Conservation (phyloP, 2,329 filamentous ascomycete species). For the Fusarium floridanum region DNA sequence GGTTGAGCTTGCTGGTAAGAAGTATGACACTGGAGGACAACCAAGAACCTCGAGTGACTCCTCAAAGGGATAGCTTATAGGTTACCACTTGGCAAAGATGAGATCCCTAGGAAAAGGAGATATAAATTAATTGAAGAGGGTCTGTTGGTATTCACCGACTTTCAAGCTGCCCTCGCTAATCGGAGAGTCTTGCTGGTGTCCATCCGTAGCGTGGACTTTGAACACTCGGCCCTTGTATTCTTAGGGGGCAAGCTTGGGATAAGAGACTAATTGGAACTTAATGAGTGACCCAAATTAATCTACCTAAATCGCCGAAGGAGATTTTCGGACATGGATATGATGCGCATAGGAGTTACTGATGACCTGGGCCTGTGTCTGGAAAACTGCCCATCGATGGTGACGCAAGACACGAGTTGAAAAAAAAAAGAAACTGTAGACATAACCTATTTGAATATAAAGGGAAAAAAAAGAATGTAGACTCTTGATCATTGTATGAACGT, state of each 20-base stretch:
- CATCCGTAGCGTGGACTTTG: not conserved
- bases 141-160: not conserved
- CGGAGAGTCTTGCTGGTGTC: not conserved
- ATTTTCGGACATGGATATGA: no score
- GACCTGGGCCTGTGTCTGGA: no score
- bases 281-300: no score
- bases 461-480: no score
- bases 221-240: not conserved
- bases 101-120: no score
- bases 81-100: no score
- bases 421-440: no score
- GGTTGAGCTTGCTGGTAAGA: not conserved
- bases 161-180: not conserved
- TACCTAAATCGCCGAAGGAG: no score
- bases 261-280: not conserved
- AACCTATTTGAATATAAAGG: accelerated
- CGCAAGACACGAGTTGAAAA: no score
- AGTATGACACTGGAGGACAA: not conserved
- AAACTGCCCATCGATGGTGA: no score
- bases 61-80: not conserved
- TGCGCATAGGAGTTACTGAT: no score
- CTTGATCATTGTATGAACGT: not conserved
- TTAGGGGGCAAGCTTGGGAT: not conserved
- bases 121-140: not conserved
- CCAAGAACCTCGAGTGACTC: not conserved